Conservation (phyloP, 345 rosid genomes). For the Melaleuca quinquenervia region DNA sequence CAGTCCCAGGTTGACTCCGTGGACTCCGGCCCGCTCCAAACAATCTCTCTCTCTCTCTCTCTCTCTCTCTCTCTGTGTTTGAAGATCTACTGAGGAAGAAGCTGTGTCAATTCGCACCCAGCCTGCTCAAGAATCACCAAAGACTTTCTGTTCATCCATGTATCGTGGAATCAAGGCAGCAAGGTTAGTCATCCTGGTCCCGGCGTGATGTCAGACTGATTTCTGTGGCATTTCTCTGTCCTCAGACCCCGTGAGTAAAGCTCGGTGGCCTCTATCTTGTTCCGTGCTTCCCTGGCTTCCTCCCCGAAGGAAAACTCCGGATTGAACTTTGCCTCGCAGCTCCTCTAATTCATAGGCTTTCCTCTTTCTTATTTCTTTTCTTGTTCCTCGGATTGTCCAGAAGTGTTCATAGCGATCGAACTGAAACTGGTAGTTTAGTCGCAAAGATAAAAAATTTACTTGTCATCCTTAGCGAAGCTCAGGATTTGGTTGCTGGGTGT, state of each 20-base stretch:
- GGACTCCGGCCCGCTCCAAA: not conserved
- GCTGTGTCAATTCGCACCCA: not conserved
- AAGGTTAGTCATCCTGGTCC: not conserved
- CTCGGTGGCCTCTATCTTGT: not conserved
- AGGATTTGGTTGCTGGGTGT: not conserved
- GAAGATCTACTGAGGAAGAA: not conserved
- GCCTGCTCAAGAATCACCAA: not conserved
- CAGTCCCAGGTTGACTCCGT: not conserved
- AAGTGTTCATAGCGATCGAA: not conserved
- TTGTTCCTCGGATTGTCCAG: not conserved
- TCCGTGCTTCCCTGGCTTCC: not conserved
- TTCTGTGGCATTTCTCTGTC: not conserved
- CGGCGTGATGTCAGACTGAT: not conserved
- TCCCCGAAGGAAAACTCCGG: not conserved
- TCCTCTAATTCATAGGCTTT: not conserved
- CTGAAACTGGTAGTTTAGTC: not conserved
- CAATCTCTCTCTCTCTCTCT: not conserved
- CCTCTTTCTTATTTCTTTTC: not conserved
- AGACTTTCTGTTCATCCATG: not conserved
- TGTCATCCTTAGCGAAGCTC: not conserved
- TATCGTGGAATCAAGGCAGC: not conserved
- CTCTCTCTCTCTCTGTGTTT: not conserved
- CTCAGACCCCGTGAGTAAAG: not conserved
- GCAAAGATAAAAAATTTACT: not conserved
- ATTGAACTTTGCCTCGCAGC: not conserved